Evolutionary conservation across 2,329 filamentous ascomycete species (phyloP).

Genomic region (Fusarium irregulare): DNA sequence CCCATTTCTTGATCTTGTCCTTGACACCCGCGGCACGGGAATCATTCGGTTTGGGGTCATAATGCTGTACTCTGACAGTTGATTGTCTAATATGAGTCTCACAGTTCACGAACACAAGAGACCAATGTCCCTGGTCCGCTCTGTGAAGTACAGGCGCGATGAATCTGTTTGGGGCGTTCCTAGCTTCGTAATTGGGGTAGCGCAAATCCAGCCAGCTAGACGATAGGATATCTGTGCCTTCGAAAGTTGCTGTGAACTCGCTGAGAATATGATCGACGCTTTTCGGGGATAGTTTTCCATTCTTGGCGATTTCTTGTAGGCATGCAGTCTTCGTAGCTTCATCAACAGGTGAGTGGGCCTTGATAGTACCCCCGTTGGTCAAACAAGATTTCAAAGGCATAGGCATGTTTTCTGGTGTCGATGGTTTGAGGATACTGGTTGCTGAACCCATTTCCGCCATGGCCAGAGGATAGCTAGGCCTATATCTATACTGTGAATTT

Average conservation of each 20-base stretch:
- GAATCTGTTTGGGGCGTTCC: not conserved
- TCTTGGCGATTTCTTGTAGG: not conserved
- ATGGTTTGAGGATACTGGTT: not conserved
- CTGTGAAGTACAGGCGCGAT: not conserved
- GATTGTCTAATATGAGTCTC: not conserved
- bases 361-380: not conserved
- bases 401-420: not conserved
- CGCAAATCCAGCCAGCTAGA: no score
- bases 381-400: not conserved
- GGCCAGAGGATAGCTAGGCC: not conserved
- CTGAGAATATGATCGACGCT: not conserved
- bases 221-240: no score
- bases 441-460: not conserved
- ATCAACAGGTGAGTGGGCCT: not conserved
- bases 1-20: not conserved
- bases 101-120: not conserved
- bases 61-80: not conserved
- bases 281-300: not conserved
- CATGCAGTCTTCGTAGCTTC: not conserved
- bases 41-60: not conserved
- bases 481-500: not conserved
- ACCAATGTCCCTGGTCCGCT: not conserved
- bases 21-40: not conserved
- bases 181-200: not conserved
- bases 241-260: not conserved